These are phyloP conservation scores for Mucor sp. DNA, from an alignment of 371 early-diverging fungal genomes.

Conservation along the genomic window DNA sequence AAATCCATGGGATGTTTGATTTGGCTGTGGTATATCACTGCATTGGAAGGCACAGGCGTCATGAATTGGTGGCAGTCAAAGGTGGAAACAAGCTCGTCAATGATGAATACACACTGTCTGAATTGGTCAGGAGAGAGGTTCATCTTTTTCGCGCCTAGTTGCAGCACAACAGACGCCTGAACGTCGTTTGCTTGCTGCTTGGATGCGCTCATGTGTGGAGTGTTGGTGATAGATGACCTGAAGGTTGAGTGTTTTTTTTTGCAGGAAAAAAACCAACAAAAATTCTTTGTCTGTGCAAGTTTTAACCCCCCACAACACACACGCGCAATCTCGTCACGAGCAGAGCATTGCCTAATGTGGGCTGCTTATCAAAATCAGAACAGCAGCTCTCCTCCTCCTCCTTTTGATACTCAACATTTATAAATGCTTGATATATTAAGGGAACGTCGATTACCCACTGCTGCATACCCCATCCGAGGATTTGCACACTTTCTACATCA, in stretches of 20 bases:
- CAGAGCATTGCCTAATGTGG: not conserved
- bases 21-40: constrained; percentile 34
- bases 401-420: not conserved
- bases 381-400: not conserved
- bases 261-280: too few species aligned
- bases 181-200: not conserved
- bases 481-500: constrained; percentile 38
- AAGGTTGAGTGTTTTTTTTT: not conserved
- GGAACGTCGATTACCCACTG: constrained; percentile 17
- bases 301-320: not conserved
- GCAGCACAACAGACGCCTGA: not conserved
- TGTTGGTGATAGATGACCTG: not conserved
- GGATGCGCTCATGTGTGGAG: not conserved
- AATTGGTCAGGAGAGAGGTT: constrained; percentile 9
- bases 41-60: constrained; percentile 35
- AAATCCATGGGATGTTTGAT: constrained; percentile 48
- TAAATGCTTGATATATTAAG: not conserved
- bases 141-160: not conserved
- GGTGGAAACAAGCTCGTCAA: constrained; percentile 39
- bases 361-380: not conserved
- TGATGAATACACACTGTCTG: constrained; percentile 33
- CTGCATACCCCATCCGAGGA: constrained; percentile 38
- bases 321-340: not conserved
- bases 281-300: too few species aligned
- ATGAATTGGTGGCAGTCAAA: constrained; percentile 36